A percentile compares a stretch with the other conserved stretches of the same genome.
Evolutionary conservation across 2,329 filamentous ascomycete genomes (phyloP).

Genomic region (Aspergillus carbonarius): DNA sequence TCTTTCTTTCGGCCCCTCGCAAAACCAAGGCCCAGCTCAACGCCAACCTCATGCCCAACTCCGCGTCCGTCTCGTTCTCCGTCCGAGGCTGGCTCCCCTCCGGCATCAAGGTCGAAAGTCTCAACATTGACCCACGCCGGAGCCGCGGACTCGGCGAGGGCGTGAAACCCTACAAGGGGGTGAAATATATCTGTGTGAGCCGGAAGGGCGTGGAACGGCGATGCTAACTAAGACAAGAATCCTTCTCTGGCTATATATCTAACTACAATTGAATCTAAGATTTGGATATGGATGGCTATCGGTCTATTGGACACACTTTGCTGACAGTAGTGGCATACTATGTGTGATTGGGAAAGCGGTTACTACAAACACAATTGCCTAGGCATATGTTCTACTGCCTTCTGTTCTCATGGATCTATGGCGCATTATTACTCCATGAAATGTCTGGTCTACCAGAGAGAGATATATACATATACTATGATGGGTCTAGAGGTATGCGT

Average conservation of each 20-base stretch:
- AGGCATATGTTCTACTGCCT: too few relatives aligned
- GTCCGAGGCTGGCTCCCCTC: constrained; percentile 66
- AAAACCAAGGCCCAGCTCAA: constrained; percentile 59
- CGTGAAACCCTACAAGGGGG: constrained; percentile 94
- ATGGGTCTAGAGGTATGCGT: constrained; percentile 38
- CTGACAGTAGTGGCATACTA: too few relatives aligned
- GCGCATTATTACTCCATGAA: too few relatives aligned
- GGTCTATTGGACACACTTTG: not conserved
- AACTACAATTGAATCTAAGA: not conserved
- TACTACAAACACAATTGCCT: too few relatives aligned
- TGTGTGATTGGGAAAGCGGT: too few relatives aligned
- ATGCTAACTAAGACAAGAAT: constrained; percentile 8
- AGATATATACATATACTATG: too few relatives aligned
- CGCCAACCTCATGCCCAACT: constrained; percentile 76
- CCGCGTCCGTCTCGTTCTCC: constrained; percentile 65
- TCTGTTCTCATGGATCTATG: too few relatives aligned
- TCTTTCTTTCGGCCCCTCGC: constrained; percentile 29
- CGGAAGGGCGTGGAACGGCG: constrained; percentile 53
- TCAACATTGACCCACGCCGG: constrained; percentile 68
- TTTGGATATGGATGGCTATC: not conserved
- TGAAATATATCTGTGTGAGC: constrained; percentile 87
- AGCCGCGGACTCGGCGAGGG: constrained; percentile 82
- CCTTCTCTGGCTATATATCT: not conserved
- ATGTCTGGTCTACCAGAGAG: too few relatives aligned
- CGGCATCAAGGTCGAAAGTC: constrained; percentile 62